Percentiles rank a stretch among this genome's conserved stretches.
Conservation (phyloP, 2,329 filamentous ascomycete species). For the Xylaria digitata region DNA sequence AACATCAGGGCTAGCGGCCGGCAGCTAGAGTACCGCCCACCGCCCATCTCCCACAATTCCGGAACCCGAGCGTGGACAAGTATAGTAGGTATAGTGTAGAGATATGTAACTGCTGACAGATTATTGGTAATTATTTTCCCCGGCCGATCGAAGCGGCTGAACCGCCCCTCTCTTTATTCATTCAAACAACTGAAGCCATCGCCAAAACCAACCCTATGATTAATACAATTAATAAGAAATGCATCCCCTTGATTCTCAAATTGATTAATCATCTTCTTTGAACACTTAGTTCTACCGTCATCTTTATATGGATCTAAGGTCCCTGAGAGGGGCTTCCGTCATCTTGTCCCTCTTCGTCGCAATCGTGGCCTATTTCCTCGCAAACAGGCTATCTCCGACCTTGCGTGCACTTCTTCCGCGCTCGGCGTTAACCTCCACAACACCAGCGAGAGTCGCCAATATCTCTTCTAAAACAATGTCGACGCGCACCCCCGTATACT, state of each 20-base stretch:
- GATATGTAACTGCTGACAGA: conserved; percentile 44
- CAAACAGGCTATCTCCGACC: conserved; percentile 35
- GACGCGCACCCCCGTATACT: conserved; percentile 58
- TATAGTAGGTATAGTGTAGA: not conserved
- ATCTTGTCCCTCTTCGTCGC: conserved; percentile 42
- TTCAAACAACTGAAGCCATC: conserved; percentile 28
- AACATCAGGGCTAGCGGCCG: too few species aligned
- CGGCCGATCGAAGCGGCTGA: not conserved
- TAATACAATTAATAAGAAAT: conserved; percentile 2
- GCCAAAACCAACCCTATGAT: not conserved
- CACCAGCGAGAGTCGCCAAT: conserved; percentile 32
- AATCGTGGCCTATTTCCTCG: conserved; percentile 45
- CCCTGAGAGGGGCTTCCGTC: conserved; percentile 34
- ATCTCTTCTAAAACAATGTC: conserved; percentile 41
- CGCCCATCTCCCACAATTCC: not conserved
- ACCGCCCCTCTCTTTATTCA: conserved; percentile 14
- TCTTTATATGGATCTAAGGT: conserved; percentile 28
- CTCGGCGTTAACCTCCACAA: conserved; percentile 33
- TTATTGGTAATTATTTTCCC: conserved; percentile 47
- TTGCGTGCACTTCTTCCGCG: conserved; percentile 36
- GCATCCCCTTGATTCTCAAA: conserved; percentile 7
- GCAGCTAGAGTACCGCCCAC: too few species aligned
- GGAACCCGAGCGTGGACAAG: not conserved
- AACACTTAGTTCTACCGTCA: not conserved
- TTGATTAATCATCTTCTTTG: conserved; percentile 26